These are phyloP conservation scores for Phytophthora macrochlamydospora DNA, from an alignment of 352 stramenopile genomes.

Conservation along the genomic window DNA sequence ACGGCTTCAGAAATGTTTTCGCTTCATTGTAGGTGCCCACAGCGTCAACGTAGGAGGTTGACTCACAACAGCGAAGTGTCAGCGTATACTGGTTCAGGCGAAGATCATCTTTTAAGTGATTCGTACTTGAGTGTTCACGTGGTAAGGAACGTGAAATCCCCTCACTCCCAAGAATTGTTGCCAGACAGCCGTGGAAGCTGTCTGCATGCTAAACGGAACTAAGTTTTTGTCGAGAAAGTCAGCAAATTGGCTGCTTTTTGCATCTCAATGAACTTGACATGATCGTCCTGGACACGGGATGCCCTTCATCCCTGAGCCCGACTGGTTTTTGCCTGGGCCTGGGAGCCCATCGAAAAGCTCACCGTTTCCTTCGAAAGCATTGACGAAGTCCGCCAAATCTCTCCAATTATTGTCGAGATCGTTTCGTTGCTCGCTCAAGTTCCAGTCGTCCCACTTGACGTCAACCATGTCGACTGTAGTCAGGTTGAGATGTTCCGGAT, in stretches of 20 bases:
- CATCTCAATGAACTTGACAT: background rate
- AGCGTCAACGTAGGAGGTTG: background rate
- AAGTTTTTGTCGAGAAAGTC: constrained; percentile 4
- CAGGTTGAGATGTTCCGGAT: too few species aligned
- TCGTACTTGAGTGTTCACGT: constrained; percentile 2
- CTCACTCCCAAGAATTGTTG: background rate
- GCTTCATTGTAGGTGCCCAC: background rate
- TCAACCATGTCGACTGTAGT: too few species aligned
- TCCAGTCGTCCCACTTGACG: too few species aligned
- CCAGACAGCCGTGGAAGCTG: background rate
- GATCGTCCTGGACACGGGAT: background rate
- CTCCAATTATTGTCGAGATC: too few species aligned
- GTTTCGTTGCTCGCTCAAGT: too few species aligned
- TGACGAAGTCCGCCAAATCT: too few species aligned
- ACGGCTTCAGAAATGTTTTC: background rate
- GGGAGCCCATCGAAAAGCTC: too few species aligned
- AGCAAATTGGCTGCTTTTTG: background rate
- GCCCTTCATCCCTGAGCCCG: background rate
- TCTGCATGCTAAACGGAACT: background rate
- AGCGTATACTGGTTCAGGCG: too few species aligned
- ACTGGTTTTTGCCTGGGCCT: background rate
- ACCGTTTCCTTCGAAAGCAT: too few species aligned
- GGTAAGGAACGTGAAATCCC: background rate
- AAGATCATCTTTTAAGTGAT: too few species aligned
- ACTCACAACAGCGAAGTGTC: background rate